Evolutionary conservation across 768 basidiomycete genomes (phyloP), one percentile per base, ranked within the genome.

Genomic region (Phallus indusiatus): DNA sequence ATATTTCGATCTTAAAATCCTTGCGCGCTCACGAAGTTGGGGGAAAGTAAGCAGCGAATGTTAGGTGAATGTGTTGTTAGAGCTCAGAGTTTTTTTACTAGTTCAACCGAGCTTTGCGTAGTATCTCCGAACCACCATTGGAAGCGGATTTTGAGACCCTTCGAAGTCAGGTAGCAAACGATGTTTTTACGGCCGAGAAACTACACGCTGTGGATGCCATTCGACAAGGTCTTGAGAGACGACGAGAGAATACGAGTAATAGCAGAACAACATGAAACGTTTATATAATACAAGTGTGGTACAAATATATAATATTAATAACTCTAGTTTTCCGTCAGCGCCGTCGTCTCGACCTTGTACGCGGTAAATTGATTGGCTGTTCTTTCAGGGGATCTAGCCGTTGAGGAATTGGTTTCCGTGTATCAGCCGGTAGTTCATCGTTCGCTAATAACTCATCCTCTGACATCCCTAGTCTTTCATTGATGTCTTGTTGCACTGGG

Each of bases 101-200:
- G 86, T 68, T 87, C 50, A 65, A 75, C 46, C 80, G 84, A n/a
- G 76, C 82, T 14, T 65, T 83, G 53, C 73, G 76, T 59, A 72
- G 68, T 55, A 69, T 85, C 64, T 71, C 75, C 17, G 84, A 86
- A 60, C 73, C 81, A 34, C 76, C 77, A 1, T 68, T 74, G 1
- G 79, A 80, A 24, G 69, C 76, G 1, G 63, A 76, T 8, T 65
- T 76, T 33, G 78, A 77, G 5, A 65, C 67, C n/a, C 68, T 86
- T 55, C 68, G 86, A 4, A 76, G 78, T 37, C 84, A 87, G 63
- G 74, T 76, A n/a, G 74, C 72, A 48, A 82, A 81, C 54, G 86
- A 88, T 60, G 72, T 88, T 4, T 70, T 81, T 7, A 85, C 86
- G 1, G 80, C 83, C 51, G 87, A 90, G 69, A 88, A 86, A 68